Conservation (phyloP, 345 rosid species). For the Corchorus capsularis region DNA sequence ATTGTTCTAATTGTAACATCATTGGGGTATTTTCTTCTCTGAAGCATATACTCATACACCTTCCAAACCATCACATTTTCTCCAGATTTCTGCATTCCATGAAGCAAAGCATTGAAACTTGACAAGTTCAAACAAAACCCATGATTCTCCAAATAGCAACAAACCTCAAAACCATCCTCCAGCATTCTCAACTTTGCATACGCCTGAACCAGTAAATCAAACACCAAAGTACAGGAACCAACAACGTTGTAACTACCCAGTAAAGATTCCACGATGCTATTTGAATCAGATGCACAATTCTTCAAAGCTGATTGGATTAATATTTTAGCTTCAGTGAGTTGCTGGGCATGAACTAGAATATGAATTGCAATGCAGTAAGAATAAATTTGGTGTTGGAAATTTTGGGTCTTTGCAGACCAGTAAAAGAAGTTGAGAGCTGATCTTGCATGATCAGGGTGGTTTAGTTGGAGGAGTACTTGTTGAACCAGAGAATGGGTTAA, state of each 20-base stretch:
- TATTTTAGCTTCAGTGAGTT: constrained; percentile 63
- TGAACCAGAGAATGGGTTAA: constrained; percentile 43
- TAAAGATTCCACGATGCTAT: constrained; percentile 50
- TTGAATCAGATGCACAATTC: constrained; percentile 21
- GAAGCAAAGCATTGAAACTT: constrained; percentile 60
- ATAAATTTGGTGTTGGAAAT: constrained; percentile 43
- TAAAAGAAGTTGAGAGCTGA: constrained; percentile 72
- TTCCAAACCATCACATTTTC: constrained; percentile 56
- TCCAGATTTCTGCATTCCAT: constrained; percentile 58
- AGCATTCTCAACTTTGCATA: constrained; percentile 62
- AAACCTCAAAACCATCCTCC: constrained; percentile 63
- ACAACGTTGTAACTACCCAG: constrained; percentile 43
- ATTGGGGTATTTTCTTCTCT: constrained; percentile 51
- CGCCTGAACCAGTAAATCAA: constrained; percentile 65
- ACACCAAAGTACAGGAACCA: constrained; percentile 53
- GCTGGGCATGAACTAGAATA: constrained; percentile 54
- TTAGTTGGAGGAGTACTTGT: constrained; percentile 58
- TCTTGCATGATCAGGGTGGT: constrained; percentile 63
- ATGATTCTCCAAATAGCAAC: constrained; percentile 42
- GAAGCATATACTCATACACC: constrained; percentile 63
- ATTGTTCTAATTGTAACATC: constrained; percentile 45
- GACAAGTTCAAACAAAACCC: constrained; percentile 56
- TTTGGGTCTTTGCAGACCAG: constrained; percentile 61
- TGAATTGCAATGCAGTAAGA: constrained; percentile 61
- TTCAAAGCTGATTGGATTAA: constrained; percentile 58